A percentile compares a stretch with the other conserved stretches of the same genome.
These are phyloP conservation scores for Rutstroemia sp. DNA, from an alignment of 2,329 filamentous ascomycete genomes.

Conservation along the genomic window DNA sequence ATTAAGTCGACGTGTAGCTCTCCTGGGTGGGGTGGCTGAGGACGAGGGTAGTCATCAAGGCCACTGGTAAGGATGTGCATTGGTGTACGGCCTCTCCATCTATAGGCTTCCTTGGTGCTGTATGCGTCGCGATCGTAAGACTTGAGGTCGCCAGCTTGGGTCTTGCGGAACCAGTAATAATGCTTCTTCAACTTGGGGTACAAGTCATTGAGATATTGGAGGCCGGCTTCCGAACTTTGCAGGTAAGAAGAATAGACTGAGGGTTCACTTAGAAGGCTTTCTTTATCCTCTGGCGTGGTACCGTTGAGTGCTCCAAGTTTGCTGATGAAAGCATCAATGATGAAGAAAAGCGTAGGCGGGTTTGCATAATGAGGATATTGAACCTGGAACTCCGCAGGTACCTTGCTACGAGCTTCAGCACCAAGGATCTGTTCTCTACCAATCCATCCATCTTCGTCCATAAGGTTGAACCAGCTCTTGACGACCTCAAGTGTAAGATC, in stretches of 20 bases:
- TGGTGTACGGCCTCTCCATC: slow-evolving; percentile 86
- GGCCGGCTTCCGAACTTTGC: slow-evolving; percentile 58
- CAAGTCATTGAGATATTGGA: slow-evolving; percentile 65
- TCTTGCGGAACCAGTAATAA: slow-evolving; percentile 91
- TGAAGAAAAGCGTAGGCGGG: slow-evolving; percentile 87
- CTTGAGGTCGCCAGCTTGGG: slow-evolving; percentile 83
- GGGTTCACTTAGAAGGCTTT: slow-evolving; percentile 37
- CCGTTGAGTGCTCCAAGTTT: slow-evolving; percentile 56
- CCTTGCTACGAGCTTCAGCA: slow-evolving; percentile 85
- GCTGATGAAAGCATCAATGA: slow-evolving; percentile 76
- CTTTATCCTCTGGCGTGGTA: slow-evolving; percentile 36
- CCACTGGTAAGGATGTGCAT: slow-evolving; percentile 87
- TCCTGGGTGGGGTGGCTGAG: slow-evolving; percentile 88
- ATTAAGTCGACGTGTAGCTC: slow-evolving; percentile 94
- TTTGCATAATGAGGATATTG: slow-evolving; percentile 98
- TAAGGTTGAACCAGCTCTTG: slow-evolving; percentile 90
- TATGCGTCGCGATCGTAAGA: slow-evolving; percentile 85
- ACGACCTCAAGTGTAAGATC: slow-evolving; percentile 83
- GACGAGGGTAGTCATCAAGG: slow-evolving; percentile 90
- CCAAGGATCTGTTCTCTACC: slow-evolving; percentile 93
- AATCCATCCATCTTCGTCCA: slow-evolving; percentile 98
- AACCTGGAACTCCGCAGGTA: slow-evolving; percentile 84
- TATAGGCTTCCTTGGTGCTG: slow-evolving; percentile 85
- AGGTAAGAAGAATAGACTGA: slow-evolving; percentile 56
- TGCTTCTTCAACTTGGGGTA: slow-evolving; percentile 86